Conservation (phyloP, 1,139 yeast genomes). For the Taphrina deformans region DNA sequence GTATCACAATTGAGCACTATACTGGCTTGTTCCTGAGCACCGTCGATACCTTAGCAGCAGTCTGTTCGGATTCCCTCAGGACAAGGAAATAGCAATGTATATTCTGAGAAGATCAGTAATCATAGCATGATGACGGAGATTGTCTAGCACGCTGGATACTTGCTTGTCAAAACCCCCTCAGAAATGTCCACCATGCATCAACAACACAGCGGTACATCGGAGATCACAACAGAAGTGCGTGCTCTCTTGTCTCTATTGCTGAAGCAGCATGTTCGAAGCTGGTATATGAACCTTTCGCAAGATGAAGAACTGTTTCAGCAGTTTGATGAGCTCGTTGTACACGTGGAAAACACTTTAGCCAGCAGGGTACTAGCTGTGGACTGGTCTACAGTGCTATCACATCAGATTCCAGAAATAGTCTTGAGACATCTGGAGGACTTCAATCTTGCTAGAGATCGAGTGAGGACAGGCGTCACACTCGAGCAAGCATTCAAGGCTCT, state of each 20-base stretch:
- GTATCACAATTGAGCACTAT: no score
- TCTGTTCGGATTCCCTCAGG: no score
- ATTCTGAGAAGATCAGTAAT: background rate
- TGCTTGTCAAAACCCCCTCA: no score
- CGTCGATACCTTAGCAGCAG: no score
- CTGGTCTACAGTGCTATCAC: background rate
- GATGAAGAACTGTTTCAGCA: constrained; percentile 12
- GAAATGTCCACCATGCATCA: background rate
- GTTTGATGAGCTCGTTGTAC: background rate
- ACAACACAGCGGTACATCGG: background rate
- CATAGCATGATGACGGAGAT: background rate
- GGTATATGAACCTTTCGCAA: constrained; percentile 18
- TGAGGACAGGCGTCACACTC: background rate
- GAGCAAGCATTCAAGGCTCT: constrained; percentile 12
- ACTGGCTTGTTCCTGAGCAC: no score
- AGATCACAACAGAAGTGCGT: constrained; percentile 5
- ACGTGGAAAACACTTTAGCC: background rate
- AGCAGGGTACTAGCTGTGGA: constrained; percentile 10
- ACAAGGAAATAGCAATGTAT: no score
- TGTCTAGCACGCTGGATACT: no score
- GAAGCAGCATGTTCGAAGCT: constrained; percentile 27
- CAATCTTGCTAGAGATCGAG: constrained; percentile 16
- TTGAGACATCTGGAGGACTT: constrained; percentile 23
- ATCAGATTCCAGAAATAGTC: constrained; percentile 4
- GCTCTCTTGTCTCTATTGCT: constrained; percentile 1